Base-by-base conservation (phyloP, 768 basidiomycete genomes). In the Tricholoma saponaceum region DNA sequence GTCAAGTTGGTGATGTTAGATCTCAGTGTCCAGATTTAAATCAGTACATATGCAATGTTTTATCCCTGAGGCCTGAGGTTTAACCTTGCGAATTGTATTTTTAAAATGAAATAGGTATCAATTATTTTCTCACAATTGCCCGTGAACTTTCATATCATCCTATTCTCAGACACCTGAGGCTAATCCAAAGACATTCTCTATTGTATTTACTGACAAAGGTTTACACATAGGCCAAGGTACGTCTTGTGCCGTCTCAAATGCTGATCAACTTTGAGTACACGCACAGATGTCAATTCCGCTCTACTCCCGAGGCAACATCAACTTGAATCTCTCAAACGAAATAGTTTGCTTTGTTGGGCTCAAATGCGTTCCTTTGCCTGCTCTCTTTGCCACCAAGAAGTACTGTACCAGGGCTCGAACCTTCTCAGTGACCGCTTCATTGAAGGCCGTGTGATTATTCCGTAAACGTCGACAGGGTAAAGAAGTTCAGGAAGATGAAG, bases 181-280 rank as follows among this genome's bases (percentile, higher is more conserved):
- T n/a, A n/a, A n/a, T n/a, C n/a, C n/a, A n/a, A n/a, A n/a, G n/a
- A n/a, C n/a, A n/a, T n/a, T n/a, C n/a, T n/a, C n/a, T n/a, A 23
- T 44, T 44, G 43, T 44, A 44, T 44, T 44, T 13, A n/a, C 43
- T 44, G 16, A 44, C 16, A n/a, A n/a, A 44, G 43, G 20, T 22
- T 44, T 44, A 44, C 35, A 13, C 35, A 37, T 37, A 37, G 35
- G 35, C 35, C 10, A 37, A 12, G 35, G 35, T 37, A 37, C 14
- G 35, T 37, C 35, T 37, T 44, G 61, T 16, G 70, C 63, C 6
- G 51, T 69, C 13, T 71, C 68, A 2, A 63, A 68, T 1, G 61
- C 32, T 0, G 49, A 63, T 4, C 69, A 68, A 51, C 10, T 63
- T 50, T 8, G 58, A 52, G 35, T 39, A 32, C 52, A 53, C 41